A percentile compares a stretch with the other conserved stretches of the same genome.
These are phyloP conservation scores for Ascochyta pisi DNA, from an alignment of 2,329 filamentous ascomycete genomes.

Conservation along the genomic window DNA sequence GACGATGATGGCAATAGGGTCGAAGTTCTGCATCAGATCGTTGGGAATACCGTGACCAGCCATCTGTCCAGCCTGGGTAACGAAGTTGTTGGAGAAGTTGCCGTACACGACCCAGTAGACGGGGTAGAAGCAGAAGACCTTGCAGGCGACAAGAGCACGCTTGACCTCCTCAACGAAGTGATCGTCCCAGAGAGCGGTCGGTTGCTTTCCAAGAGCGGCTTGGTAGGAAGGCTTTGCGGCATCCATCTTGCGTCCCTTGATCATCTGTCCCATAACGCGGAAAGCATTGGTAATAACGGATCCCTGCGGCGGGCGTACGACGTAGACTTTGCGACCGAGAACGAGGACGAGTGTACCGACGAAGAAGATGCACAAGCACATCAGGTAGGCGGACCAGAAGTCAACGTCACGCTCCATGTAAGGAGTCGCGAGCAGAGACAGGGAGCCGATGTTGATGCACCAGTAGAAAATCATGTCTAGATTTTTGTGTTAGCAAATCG, in stretches of 20 bases:
- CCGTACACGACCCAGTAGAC: constrained; percentile 56
- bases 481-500: no score
- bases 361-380: constrained; percentile 71
- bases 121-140: constrained; percentile 65
- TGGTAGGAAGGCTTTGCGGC: constrained; percentile 73
- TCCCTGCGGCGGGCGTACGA: constrained; percentile 49
- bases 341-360: constrained; percentile 64
- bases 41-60: constrained; percentile 55
- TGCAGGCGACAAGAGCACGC: constrained; percentile 70
- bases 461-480: constrained; percentile 69
- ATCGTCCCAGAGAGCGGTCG: constrained; percentile 66
- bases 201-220: constrained; percentile 57
- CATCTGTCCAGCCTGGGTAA: constrained; percentile 55
- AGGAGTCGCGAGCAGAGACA: constrained; percentile 72
- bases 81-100: constrained; percentile 54
- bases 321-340: constrained; percentile 47
- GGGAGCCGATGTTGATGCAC: constrained; percentile 74
- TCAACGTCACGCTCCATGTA: constrained; percentile 74
- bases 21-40: constrained; percentile 58
- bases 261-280: constrained; percentile 65
- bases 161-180: constrained; percentile 76
- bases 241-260: constrained; percentile 62
- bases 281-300: constrained; percentile 57
- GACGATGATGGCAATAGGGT: constrained; percentile 55
- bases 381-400: constrained; percentile 72